Evolutionary conservation across 352 stramenopile genomes (phyloP).

Genomic region (Phytopythium boreale): DNA sequence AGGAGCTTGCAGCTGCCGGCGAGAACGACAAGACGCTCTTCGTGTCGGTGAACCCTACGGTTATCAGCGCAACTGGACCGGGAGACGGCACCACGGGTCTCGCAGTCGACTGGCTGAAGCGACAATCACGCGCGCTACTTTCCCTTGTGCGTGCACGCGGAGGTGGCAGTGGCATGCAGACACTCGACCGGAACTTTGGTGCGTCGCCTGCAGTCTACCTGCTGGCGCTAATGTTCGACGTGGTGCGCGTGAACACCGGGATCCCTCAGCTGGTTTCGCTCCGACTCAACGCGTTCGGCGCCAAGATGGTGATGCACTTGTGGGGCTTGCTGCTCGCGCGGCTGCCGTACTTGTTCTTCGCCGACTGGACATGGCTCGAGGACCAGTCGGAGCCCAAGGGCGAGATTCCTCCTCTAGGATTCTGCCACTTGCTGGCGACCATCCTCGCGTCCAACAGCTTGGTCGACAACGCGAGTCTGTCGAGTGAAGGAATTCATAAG

Average conservation of each 20-base stretch:
- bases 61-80: neutral
- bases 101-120: conserved; percentile 4
- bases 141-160: conserved; percentile 17
- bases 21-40: neutral
- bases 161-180: conserved; percentile 18
- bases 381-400: conserved; percentile 31
- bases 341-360: conserved; percentile 52
- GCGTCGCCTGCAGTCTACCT: conserved; percentile 45
- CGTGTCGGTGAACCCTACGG: neutral
- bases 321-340: conserved; percentile 47
- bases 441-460: conserved; percentile 47
- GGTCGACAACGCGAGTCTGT: conserved; percentile 22
- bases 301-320: conserved; percentile 30
- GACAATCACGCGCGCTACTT: conserved; percentile 29
- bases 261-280: conserved; percentile 30
- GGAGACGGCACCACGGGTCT: neutral
- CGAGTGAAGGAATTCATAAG: conserved; percentile 23
- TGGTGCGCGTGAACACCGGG: conserved; percentile 18
- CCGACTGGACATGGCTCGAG: conserved; percentile 71
- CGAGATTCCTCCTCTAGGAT: conserved; percentile 36
- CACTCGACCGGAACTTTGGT: conserved; percentile 17
- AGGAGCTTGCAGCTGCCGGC: conserved; percentile 9
- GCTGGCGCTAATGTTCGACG: conserved; percentile 52
- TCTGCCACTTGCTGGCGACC: conserved; percentile 47
- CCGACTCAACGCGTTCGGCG: conserved; percentile 44